phyloP scores from a whole-genome alignment of 805 yeast species.

The Starmerella geochares region DNA sequence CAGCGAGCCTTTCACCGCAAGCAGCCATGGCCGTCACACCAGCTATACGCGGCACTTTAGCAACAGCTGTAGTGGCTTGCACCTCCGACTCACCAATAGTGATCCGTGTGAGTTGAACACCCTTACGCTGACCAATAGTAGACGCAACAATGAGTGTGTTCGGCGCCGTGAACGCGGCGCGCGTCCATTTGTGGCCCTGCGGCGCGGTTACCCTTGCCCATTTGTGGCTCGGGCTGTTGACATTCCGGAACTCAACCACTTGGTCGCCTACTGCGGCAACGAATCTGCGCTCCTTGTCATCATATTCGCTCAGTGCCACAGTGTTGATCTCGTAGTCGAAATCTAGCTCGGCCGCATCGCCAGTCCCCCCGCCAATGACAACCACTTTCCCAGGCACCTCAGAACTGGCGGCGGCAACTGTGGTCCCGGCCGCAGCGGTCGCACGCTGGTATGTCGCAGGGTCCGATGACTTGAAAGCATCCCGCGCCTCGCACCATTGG shows the following conservation, averaged over 20 bases:
- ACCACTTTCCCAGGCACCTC: constrained; percentile 11
- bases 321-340: constrained; percentile 9
- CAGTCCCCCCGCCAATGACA: constrained; percentile 3
- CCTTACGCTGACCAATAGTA: constrained; percentile 10
- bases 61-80: neutral
- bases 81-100: constrained; percentile 8
- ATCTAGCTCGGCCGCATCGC: constrained; percentile 1
- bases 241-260: constrained; percentile 10
- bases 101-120: constrained; percentile 14
- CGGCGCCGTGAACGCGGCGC: constrained; percentile 13
- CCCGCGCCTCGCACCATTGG: neutral
- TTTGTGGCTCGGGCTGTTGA: constrained; percentile 5
- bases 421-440: constrained; percentile 13
- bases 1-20: constrained; percentile 18
- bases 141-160: constrained; percentile 17
- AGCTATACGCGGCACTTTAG: constrained; percentile 12
- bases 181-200: constrained; percentile 14
- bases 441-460: constrained; percentile 19
- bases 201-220: constrained; percentile 6
- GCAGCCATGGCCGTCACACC: constrained; percentile 23
- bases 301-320: constrained; percentile 14
- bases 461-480: constrained; percentile 12
- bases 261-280: constrained; percentile 14
- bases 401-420: constrained; percentile 14
- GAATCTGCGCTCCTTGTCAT: constrained; percentile 8